phyloP scores from a whole-genome alignment of 192 early-diverging fungal genomes.

The Umbelopsis vinacea region DNA sequence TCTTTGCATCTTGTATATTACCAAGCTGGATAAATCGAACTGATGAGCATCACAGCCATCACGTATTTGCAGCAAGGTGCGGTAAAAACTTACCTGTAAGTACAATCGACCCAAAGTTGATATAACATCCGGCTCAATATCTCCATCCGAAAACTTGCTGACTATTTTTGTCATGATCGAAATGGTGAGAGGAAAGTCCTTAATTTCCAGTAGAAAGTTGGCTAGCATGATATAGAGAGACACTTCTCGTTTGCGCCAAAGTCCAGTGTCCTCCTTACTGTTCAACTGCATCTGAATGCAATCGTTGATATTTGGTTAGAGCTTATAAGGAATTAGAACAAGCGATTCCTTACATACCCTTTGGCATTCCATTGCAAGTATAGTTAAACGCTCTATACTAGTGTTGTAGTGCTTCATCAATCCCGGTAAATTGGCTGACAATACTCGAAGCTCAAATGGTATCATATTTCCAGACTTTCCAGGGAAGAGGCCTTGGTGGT shows the following conservation, averaged over 20 bases:
- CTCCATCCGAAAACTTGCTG: slow-evolving; percentile 22
- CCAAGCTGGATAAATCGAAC: slow-evolving; percentile 33
- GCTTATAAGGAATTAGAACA: not conserved
- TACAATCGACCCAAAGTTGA: slow-evolving; percentile 52
- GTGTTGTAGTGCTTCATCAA: slow-evolving; percentile 42
- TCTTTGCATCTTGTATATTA: slow-evolving; percentile 37
- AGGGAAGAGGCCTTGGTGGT: slow-evolving; percentile 37
- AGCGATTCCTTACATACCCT: slow-evolving; percentile 29
- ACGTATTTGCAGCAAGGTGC: not conserved
- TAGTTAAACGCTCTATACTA: slow-evolving; percentile 48
- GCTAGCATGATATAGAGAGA: slow-evolving; percentile 51
- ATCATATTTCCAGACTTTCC: slow-evolving; percentile 45
- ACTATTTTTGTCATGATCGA: slow-evolving; percentile 41
- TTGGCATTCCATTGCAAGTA: slow-evolving; percentile 48
- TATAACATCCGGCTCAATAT: slow-evolving; percentile 40
- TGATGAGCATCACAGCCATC: not conserved
- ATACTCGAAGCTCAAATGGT: slow-evolving; percentile 54
- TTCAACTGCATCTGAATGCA: slow-evolving; percentile 7
- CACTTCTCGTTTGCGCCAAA: slow-evolving; percentile 44
- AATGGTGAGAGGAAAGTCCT: slow-evolving; percentile 46
- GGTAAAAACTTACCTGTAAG: slow-evolving; percentile 40
- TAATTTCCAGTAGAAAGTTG: slow-evolving; percentile 47
- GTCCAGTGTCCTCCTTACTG: not conserved
- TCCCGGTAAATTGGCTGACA: slow-evolving; percentile 48
- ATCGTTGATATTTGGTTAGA: not conserved